These are phyloP conservation scores for Bretschneidera sinensis DNA, from an alignment of 345 rosid genomes.

Conservation along the genomic window DNA sequence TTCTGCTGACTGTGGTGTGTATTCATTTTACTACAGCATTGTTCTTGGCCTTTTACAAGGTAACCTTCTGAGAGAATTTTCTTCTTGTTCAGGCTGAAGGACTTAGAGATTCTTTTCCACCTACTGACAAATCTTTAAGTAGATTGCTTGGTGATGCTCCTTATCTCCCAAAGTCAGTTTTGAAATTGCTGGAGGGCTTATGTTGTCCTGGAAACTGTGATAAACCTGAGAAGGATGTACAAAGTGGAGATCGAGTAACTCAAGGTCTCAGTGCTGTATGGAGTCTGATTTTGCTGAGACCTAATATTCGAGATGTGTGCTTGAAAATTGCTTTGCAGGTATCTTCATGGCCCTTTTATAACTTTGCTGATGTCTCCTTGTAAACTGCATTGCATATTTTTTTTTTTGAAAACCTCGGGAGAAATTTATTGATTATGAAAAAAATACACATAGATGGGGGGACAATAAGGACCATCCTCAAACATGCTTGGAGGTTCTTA, in stretches of 20 bases:
- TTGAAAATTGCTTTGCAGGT: constrained; percentile 96
- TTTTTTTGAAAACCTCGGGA: no score
- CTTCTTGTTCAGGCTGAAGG: constrained; percentile 71
- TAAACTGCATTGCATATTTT: background rate
- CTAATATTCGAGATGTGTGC: constrained; percentile 79
- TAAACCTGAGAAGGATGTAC: constrained; percentile 56
- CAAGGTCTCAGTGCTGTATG: constrained; percentile 96
- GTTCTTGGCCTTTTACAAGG: constrained; percentile 10
- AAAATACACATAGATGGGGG: no score
- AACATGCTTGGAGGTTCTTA: no score
- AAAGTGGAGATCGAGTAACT: constrained; percentile 87
- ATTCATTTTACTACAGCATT: constrained; percentile 15
- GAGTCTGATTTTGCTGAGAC: constrained; percentile 83
- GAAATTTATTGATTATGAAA: no score
- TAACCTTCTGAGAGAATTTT: constrained; percentile 12
- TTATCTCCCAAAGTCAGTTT: constrained; percentile 70
- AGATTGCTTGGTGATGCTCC: constrained; percentile 95
- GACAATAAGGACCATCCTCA: no score
- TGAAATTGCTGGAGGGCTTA: constrained; percentile 72
- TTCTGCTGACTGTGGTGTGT: constrained; percentile 78
- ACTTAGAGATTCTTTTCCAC: constrained; percentile 89
- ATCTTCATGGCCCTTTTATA: constrained; percentile 3
- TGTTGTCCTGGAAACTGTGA: constrained; percentile 71
- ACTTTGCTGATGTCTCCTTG: background rate
- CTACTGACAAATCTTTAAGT: constrained; percentile 94